phyloP scores from a whole-genome alignment of 768 basidiomycete species.

The Calocera viscosa region DNA sequence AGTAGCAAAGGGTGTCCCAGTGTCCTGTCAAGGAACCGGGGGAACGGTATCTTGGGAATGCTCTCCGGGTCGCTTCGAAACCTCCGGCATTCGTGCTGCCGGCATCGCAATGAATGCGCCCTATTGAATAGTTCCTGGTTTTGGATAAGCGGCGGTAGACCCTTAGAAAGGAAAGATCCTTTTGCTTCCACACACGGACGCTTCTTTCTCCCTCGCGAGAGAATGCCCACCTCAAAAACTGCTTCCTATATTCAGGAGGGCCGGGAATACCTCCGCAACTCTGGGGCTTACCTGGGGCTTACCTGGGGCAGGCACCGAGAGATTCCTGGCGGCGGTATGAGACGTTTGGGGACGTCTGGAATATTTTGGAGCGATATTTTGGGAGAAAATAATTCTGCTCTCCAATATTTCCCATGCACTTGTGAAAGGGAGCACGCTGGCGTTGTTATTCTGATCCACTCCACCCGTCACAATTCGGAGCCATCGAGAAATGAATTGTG shows the following conservation, averaged over 20 bases:
- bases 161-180: not conserved
- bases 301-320: not conserved
- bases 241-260: not conserved
- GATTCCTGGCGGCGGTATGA: not conserved
- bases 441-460: not conserved
- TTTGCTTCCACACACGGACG: not conserved
- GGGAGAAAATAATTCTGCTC: not conserved
- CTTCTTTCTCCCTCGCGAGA: not conserved
- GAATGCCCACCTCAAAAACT: not conserved
- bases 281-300: not conserved
- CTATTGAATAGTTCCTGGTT: constrained; percentile 3
- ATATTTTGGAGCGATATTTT: not conserved
- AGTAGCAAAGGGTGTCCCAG: not conserved
- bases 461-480: not conserved
- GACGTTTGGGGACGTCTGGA: not conserved
- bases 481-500: not conserved
- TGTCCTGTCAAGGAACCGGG: constrained; percentile 5
- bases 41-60: constrained; percentile 7
- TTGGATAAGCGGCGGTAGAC: not conserved
- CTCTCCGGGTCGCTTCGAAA: not conserved
- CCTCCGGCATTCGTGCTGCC: not conserved
- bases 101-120: not conserved
- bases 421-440: not conserved
- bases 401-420: not conserved
- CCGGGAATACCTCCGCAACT: not conserved